Conservation (phyloP, 2,329 filamentous ascomycete genomes). For the Penicillium sp. region DNA sequence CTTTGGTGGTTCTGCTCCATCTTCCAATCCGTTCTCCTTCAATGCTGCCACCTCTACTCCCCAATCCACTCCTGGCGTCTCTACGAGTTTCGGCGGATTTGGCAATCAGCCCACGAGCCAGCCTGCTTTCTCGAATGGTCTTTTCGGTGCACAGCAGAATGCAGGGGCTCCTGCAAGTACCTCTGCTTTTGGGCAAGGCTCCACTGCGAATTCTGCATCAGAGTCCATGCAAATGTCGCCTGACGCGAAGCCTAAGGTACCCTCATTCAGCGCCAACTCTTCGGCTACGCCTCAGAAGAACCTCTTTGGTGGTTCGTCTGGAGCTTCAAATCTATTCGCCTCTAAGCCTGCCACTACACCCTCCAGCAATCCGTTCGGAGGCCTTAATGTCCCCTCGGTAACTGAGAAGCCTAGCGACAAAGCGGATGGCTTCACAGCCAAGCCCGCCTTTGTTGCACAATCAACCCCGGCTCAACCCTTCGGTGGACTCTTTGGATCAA, state of each 20-base stretch:
- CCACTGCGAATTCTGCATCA: constrained; percentile 8
- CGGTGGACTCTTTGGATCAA: constrained; percentile 7
- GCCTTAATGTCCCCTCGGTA: constrained; percentile 2
- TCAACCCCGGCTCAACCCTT: constrained; percentile 4
- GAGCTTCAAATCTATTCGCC: constrained; percentile 5
- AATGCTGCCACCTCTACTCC: constrained; percentile 6
- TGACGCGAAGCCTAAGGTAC: constrained; percentile 17
- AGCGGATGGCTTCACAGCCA: constrained; percentile 5
- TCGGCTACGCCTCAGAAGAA: constrained; percentile 9
- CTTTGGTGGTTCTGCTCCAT: constrained; percentile 9
- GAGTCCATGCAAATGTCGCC: constrained; percentile 26
- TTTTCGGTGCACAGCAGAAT: constrained; percentile 14
- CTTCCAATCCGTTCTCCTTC: constrained; percentile 20
- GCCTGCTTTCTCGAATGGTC: constrained; percentile 8
- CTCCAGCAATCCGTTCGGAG: constrained; percentile 9
- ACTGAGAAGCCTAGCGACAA: constrained; percentile 8
- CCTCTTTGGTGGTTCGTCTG: constrained; percentile 10
- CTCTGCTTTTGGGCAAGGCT: constrained; percentile 15
- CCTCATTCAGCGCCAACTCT: neutral
- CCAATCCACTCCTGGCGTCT: constrained; percentile 2
- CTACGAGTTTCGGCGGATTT: constrained; percentile 12
- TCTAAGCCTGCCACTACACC: constrained; percentile 8
- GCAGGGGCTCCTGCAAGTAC: constrained; percentile 3
- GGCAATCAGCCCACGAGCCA: constrained; percentile 8
- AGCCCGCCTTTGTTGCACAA: constrained; percentile 7